Conservation (phyloP, 140 eudicot genomes). For the Stevia rebaudiana region DNA sequence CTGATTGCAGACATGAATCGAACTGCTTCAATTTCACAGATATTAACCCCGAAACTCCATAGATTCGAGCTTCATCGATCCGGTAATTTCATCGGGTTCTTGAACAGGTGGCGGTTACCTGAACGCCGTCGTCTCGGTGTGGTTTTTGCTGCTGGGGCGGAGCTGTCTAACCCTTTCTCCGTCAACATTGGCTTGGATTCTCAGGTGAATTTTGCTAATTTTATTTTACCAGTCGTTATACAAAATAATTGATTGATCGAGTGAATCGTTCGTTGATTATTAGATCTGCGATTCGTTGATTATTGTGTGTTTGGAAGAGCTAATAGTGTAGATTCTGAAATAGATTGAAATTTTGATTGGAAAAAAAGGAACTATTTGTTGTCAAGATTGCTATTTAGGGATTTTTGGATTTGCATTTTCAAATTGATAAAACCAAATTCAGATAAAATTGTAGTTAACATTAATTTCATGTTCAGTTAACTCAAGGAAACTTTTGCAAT, state of each 20-base stretch:
- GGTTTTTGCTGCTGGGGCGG: conserved; percentile 56
- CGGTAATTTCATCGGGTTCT: conserved; percentile 11
- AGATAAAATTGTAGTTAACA: not conserved
- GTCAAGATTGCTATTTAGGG: not conserved
- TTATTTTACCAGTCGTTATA: not conserved
- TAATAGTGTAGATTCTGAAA: not conserved
- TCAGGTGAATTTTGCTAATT: conserved; percentile 32
- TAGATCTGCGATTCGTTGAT: conserved; percentile 7
- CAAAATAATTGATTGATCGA: not conserved
- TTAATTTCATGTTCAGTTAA: not conserved
- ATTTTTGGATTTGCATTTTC: not conserved
- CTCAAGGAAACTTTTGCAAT: not conserved
- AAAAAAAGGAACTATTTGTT: not conserved
- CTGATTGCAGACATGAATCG: conserved; percentile 31
- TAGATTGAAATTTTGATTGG: conserved; percentile 1
- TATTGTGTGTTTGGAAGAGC: not conserved
- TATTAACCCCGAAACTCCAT: conserved; percentile 16
- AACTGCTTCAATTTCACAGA: conserved; percentile 11
- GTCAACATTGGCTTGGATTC: conserved; percentile 65
- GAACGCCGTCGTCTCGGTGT: conserved; percentile 48
- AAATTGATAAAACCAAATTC: not conserved
- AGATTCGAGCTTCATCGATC: conserved; percentile 23
- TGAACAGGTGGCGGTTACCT: conserved; percentile 29
- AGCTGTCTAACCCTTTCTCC: conserved; percentile 58
- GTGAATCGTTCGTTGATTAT: not conserved